phyloP scores from a whole-genome alignment of 148 eudicot species.

The Agrostemma githago region DNA sequence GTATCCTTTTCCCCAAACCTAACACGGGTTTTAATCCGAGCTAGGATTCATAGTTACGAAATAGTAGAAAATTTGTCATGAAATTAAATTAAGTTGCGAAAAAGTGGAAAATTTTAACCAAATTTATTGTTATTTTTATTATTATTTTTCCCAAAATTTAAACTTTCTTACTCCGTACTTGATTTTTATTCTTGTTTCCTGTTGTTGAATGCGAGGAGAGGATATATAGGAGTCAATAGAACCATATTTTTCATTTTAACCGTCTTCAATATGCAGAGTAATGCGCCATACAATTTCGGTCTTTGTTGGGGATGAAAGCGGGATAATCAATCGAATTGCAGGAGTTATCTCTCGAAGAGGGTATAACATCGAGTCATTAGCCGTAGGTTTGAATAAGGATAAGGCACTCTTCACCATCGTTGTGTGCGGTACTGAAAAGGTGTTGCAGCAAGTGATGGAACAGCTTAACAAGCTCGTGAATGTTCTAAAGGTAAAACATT shows the following conservation, averaged over 20 bases:
- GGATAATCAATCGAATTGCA: slow-evolving; percentile 87
- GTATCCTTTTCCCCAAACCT: no score
- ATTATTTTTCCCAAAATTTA: no score
- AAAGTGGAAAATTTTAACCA: background rate
- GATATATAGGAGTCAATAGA: background rate
- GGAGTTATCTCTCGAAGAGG: slow-evolving; percentile 94
- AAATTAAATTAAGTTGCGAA: no score
- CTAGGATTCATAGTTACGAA: background rate
- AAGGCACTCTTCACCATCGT: slow-evolving; percentile 89
- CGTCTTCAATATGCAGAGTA: slow-evolving; percentile 37
- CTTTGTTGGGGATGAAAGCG: slow-evolving; percentile 95
- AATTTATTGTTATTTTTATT: no score
- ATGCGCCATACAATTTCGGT: slow-evolving; percentile 82
- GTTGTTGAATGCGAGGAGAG: background rate
- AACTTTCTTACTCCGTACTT: no score
- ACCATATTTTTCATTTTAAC: background rate
- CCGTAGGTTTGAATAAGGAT: slow-evolving; percentile 90
- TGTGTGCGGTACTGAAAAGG: slow-evolving; percentile 81
- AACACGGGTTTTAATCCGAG: background rate
- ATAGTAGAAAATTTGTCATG: background rate
- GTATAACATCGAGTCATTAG: slow-evolving; percentile 93
- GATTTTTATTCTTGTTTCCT: background rate
- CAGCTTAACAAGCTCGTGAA: slow-evolving; percentile 93
- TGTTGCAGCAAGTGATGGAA: slow-evolving; percentile 77
- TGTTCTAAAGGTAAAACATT: slow-evolving; percentile 57